These are phyloP conservation scores for Gautieria morchelliformis DNA, from an alignment of 768 basidiomycete species.

Conservation along the genomic window DNA sequence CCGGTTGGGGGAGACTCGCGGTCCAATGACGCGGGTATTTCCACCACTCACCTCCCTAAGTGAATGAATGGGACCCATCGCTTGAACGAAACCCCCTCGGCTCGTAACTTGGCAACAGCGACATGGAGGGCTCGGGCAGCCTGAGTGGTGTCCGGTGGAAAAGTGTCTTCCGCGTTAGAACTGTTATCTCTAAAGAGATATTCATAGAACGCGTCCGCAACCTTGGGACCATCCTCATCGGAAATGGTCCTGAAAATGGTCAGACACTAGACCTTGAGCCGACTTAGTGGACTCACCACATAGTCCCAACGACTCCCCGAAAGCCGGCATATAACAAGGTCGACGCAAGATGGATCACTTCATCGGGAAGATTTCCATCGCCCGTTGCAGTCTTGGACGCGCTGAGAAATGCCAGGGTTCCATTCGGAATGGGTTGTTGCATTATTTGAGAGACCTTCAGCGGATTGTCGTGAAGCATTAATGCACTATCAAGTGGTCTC, in stretches of 20 bases:
- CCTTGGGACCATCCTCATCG: slow-evolving; percentile 16
- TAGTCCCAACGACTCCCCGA: slow-evolving; percentile 24
- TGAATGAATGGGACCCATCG: not conserved
- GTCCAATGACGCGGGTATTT: no score
- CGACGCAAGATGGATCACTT: slow-evolving; percentile 23
- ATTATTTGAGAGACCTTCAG: slow-evolving; percentile 18
- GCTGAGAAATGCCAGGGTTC: slow-evolving; percentile 23
- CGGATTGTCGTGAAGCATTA: slow-evolving; percentile 16
- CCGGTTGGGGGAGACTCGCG: no score
- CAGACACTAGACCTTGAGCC: not conserved
- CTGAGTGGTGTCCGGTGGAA: not conserved
- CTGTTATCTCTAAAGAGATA: not conserved
- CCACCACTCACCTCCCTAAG: not conserved
- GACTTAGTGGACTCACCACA: slow-evolving; percentile 17
- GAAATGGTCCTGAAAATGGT: slow-evolving; percentile 13
- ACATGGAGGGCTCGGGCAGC: not conserved
- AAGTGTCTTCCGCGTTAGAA: not conserved
- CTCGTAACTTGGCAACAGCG: not conserved
- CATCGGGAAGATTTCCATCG: slow-evolving; percentile 16
- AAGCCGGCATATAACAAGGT: slow-evolving; percentile 23
- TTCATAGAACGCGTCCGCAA: slow-evolving; percentile 10
- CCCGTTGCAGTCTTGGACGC: slow-evolving; percentile 22
- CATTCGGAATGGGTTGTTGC: slow-evolving; percentile 7
- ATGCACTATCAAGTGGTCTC: slow-evolving; percentile 20
- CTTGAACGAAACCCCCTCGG: not conserved